A percentile compares a stretch with the other conserved stretches of the same genome.
Conservation (phyloP, 352 stramenopile genomes). For the Globisporangium sylvaticum region DNA sequence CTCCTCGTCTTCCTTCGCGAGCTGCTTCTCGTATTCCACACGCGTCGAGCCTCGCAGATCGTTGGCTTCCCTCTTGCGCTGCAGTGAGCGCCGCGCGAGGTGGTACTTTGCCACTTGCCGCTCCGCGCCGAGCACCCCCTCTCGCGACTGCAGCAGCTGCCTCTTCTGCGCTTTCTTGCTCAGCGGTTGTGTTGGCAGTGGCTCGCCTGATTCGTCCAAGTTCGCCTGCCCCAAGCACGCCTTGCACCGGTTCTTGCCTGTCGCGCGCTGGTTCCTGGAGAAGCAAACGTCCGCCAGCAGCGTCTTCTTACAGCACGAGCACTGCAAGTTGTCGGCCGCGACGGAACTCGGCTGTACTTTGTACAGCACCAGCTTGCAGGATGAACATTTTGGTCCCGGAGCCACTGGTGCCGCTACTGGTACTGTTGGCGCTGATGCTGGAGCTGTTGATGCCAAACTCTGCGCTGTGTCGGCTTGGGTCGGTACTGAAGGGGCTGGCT, state of each 20-base stretch:
- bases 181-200: background rate
- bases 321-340: background rate
- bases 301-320: background rate
- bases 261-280: background rate
- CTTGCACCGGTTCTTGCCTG: conserved; percentile 5
- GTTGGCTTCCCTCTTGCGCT: conserved; percentile 17
- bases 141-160: background rate
- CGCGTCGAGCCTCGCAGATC: conserved; percentile 23
- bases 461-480: background rate
- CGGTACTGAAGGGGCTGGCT: too few relatives aligned
- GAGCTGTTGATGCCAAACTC: background rate
- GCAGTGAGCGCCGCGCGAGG: conserved; percentile 16
- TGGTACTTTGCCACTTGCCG: conserved; percentile 19
- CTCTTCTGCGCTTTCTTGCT: background rate
- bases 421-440: background rate
- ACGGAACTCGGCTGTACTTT: background rate
- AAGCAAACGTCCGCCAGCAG: conserved; percentile 2
- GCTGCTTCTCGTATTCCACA: conserved; percentile 20
- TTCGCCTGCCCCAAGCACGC: background rate
- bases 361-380: background rate
- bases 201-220: background rate
- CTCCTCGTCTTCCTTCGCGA: conserved; percentile 15
- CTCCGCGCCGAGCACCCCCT: background rate
- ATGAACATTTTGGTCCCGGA: background rate
- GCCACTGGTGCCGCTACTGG: background rate